Evolutionary conservation across 106 monocot genomes (phyloP).

Genomic region (Dendrobium chrysotoxum): DNA sequence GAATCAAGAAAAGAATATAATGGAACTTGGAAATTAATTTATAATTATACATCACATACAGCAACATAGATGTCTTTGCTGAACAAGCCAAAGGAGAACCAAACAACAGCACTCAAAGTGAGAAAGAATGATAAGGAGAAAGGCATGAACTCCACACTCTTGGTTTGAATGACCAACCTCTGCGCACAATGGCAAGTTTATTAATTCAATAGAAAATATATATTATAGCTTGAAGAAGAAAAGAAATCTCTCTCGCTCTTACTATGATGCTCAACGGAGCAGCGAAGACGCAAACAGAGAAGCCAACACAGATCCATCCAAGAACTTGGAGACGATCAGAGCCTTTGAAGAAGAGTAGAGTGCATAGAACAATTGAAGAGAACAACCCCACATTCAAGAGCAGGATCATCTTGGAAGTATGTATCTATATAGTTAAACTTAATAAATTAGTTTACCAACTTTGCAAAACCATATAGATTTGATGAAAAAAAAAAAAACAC

Average conservation of each 20-base stretch:
- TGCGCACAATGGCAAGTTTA: background rate
- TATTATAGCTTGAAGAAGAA: background rate
- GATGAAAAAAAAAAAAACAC: background rate
- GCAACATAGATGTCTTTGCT: conserved; percentile 31
- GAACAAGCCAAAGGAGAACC: conserved; percentile 27
- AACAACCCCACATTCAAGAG: conserved; percentile 33
- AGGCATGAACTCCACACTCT: conserved; percentile 58
- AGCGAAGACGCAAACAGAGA: conserved; percentile 36
- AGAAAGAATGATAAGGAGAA: conserved; percentile 26
- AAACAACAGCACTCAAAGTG: conserved; percentile 25
- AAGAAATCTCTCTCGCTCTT: background rate
- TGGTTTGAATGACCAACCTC: conserved; percentile 34
- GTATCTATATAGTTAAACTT: conserved; percentile 11
- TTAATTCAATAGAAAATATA: background rate
- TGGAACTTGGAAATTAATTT: background rate
- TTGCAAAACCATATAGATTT: background rate
- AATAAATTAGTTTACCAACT: background rate
- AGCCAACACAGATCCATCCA: conserved; percentile 32
- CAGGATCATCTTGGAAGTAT: conserved; percentile 17
- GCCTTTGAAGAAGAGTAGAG: conserved; percentile 24
- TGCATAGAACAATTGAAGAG: conserved; percentile 25
- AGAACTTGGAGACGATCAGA: conserved; percentile 14
- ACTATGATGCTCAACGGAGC: conserved; percentile 46
- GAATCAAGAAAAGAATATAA: background rate
- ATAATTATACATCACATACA: conserved; percentile 4